Evolutionary conservation across 2,329 filamentous ascomycete genomes (phyloP).

Genomic region (Sporothrix globosa): DNA sequence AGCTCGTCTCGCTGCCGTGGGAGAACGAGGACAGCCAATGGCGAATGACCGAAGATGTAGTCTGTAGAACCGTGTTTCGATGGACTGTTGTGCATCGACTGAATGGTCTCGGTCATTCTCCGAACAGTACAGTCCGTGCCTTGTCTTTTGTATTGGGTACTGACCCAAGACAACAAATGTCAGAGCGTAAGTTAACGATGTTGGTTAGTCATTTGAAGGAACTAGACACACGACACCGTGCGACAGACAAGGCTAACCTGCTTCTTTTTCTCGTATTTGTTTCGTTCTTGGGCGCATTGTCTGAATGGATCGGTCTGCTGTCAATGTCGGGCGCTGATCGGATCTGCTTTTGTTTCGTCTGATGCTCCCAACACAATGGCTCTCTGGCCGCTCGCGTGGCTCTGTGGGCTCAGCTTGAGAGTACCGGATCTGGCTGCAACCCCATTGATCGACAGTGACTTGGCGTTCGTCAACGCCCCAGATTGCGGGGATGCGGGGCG

Average conservation of each 20-base stretch:
- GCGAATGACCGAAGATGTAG: neutral
- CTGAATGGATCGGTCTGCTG: too few species aligned
- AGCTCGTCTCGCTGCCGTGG: neutral
- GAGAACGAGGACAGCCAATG: neutral
- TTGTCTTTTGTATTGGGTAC: neutral
- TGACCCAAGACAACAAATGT: too few species aligned
- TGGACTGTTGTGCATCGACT: too few species aligned
- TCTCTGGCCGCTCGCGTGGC: conserved; percentile 7
- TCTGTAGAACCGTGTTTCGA: too few species aligned
- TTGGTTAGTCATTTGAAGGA: too few species aligned
- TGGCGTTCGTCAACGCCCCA: neutral
- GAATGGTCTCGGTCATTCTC: neutral
- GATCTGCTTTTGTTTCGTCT: neutral
- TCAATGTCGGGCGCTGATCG: neutral
- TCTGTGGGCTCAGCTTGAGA: neutral
- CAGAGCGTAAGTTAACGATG: too few species aligned
- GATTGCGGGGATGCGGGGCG: conserved; percentile 11
- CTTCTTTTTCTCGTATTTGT: too few species aligned
- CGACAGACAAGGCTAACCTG: too few species aligned
- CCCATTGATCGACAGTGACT: conserved; percentile 1
- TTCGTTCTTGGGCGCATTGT: too few species aligned
- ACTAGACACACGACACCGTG: too few species aligned
- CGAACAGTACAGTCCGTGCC: neutral
- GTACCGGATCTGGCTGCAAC: conserved; percentile 5
- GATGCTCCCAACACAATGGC: conserved; percentile 4